phyloP scores from a whole-genome alignment of 2,329 filamentous ascomycete species.

The Trichophaea hybrida region DNA sequence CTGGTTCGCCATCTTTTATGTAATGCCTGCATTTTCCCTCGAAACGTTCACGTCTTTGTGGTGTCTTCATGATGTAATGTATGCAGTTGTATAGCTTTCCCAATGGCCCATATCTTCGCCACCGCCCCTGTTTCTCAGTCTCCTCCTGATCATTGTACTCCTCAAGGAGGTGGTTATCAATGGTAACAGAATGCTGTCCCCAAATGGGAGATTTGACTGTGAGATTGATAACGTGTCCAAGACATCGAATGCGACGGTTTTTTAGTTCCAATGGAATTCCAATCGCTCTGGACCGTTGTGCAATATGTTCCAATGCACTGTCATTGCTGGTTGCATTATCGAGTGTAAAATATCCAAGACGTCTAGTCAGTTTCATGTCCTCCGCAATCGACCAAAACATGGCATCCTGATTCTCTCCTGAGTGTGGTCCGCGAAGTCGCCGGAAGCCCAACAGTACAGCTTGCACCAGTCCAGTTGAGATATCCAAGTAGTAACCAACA shows the following conservation, averaged over 20 bases:
- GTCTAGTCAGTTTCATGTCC: constrained; percentile 1
- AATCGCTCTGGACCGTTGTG: not conserved
- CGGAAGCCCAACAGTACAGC: constrained; percentile 3
- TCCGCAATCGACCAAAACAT: not conserved
- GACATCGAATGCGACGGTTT: constrained; percentile 3
- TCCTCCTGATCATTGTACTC: not conserved
- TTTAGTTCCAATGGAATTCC: not conserved
- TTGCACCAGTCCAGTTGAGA: too few species aligned
- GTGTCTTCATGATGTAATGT: constrained; percentile 3
- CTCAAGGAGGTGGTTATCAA: not conserved
- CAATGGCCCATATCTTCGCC: constrained; percentile 6
- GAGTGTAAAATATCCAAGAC: constrained; percentile 8
- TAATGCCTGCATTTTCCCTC: not conserved
- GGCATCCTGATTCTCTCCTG: constrained; percentile 8
- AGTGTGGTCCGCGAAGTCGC: not conserved
- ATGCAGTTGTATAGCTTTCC: constrained; percentile 8
- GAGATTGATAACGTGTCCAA: constrained; percentile 11
- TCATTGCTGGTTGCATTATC: constrained; percentile 11
- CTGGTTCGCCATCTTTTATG: not conserved
- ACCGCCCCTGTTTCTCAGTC: not conserved
- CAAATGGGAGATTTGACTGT: constrained; percentile 12
- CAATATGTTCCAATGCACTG: not conserved
- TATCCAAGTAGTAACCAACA: too few species aligned
- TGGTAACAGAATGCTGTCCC: not conserved
- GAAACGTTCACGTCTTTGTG: constrained; percentile 8